Base-by-base conservation (phyloP, 768 basidiomycete genomes). In the Termitomyces eurrhizus region DNA sequence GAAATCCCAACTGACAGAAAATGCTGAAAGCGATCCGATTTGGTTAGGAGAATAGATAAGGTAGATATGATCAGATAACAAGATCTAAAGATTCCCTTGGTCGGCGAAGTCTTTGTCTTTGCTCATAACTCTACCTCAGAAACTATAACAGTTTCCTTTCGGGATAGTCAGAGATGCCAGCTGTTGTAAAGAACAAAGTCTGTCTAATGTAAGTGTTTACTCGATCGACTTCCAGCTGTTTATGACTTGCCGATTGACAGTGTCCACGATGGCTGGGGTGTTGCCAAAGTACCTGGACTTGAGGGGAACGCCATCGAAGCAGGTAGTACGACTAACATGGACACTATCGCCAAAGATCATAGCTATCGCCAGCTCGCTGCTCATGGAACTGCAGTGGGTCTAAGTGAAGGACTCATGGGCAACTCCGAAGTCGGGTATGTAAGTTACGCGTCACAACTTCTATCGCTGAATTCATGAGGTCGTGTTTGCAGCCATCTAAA, bases 251-350 rank as follows among this genome's bases (percentile, higher is more conserved):
- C 24, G 4, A 24, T 50, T 4, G 0, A 52, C 64, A 93, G 89
- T 69, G 93, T 98, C 37, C 95, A 98, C 79, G 95, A 98, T 78
- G 95, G 95, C 26, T 98, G 95, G 95, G 95, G 95, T 58, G 80
- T 95, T 66, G 83, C 90, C 16, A 76, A 78, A 12, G 72, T 84
- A 63, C 74, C 82, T 39, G 89, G 89, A 37, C 83, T 82, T 60
- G 88, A 93, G 68, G 95, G 95, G 49, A 88, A 96, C 69, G 95
- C 95, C 54, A 93, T 98, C 73, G 85, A 86, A 56, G 90, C 89
- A 11, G 95, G 84, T 8, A 82, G 82, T 50, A 96, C 95, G 59
- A 87, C 84, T 11, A 86, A 90, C 76, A 97, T 98, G 95, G 92
- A 95, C 73, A 82, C 78, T 46, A 89, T 98, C 68, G 87, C 88